Evolutionary conservation across 768 basidiomycete genomes (phyloP).

Genomic region (Russula ochroleuca): DNA sequence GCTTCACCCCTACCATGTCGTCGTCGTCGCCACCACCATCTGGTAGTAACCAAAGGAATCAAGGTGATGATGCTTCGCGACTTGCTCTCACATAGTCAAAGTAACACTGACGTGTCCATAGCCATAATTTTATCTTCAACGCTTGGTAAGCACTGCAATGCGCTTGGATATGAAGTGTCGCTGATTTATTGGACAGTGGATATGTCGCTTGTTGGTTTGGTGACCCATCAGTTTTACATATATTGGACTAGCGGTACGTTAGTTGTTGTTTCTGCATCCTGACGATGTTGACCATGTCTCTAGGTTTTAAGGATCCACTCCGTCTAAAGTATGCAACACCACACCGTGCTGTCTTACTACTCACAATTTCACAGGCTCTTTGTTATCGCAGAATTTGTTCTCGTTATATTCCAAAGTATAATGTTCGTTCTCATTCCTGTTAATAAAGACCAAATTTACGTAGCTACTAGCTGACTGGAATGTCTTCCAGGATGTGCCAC

Average conservation of each 20-base stretch:
- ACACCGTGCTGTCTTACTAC: not conserved
- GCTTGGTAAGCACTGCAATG: not conserved
- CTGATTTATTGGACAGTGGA: not conserved
- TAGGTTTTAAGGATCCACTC: not conserved
- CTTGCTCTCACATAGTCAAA: not conserved
- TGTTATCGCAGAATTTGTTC: not conserved
- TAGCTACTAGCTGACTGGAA: not conserved
- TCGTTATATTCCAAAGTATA: not conserved
- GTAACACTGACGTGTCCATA: not conserved
- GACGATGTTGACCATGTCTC: not conserved
- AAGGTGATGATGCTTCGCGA: not conserved
- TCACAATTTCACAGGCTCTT: conserved; percentile 2
- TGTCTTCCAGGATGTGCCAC: not conserved
- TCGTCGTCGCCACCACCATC: too few species aligned
- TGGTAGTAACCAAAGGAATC: too few species aligned
- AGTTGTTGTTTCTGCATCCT: not conserved
- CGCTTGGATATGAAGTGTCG: not conserved
- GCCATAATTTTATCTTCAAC: not conserved
- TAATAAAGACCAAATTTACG: not conserved
- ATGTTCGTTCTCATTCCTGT: not conserved
- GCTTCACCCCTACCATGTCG: too few species aligned
- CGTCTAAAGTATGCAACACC: not conserved
- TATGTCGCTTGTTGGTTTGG: not conserved
- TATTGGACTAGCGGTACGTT: conserved; percentile 1
- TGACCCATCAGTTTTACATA: conserved; percentile 5